Evolutionary conservation across 306 rosid species (phyloP), one percentile per base, ranked within the genome.

Genomic region (Cicer chorassanicum): DNA sequence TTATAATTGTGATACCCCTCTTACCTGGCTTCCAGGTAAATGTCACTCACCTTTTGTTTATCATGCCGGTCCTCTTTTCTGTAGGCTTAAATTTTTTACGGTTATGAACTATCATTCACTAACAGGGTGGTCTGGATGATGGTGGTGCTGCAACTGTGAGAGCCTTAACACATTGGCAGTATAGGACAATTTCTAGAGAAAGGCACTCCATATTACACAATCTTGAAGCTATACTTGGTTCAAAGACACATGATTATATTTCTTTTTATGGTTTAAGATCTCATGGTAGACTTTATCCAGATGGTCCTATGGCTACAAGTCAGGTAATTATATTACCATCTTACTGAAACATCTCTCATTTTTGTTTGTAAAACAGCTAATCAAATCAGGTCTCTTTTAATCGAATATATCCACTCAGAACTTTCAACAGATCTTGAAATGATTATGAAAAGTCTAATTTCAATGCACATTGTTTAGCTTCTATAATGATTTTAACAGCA

Each of bases 161-260:
- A 89, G 99, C 99, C 59, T 88, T 92, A 72, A 86, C 96, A 86
- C 98, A 95, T 75, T 95, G 99, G 98, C 99, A 92, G 80, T 87
- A 95, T 83, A 91, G 98, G 84, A 92, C 99, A 16, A 92, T 95
- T 79, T 92, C 90, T 64, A 88, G 96, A 82, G 96, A 92, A 77
- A 80, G 38, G 1, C 84, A 80, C 82, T 95, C 99, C 43, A 90
- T 95, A 79, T 66, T 92, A 62, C 85, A 90, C 78, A 95, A 88
- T 79, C 93, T 95, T 70, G 85, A 77, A 79, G 84, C 91, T 16
- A 40, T 76, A 62, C 89, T 92, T 76, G 99, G 99, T 86, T 82
- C 89, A 5, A 92, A 86, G 84, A 68, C 89, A 24, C 88, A 90
- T 42, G 97, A 95, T 62, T 95, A 92, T 80, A 92, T 95, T 79